A percentile compares a stretch with the other conserved stretches of the same genome.
phyloP scores from a whole-genome alignment of 192 early-diverging fungal genomes.

The Gonapodya sp. region DNA sequence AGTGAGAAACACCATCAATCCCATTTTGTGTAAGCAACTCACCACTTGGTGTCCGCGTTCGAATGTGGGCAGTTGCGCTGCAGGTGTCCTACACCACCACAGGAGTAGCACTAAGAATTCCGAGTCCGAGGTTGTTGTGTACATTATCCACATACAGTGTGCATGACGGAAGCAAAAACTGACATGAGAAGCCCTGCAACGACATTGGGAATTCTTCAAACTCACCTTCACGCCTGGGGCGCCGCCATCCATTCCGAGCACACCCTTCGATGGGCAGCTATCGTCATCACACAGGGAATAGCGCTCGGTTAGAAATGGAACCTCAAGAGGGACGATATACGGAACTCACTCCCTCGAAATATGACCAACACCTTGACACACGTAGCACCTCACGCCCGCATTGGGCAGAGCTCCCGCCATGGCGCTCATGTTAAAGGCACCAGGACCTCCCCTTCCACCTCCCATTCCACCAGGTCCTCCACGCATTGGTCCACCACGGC shows the following conservation, averaged over 20 bases:
- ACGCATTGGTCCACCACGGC: too few relatives aligned
- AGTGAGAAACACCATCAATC: not conserved
- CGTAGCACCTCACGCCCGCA: slow-evolving; percentile 1
- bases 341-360: slow-evolving; percentile 3
- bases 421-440: not conserved
- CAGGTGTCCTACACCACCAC: not conserved
- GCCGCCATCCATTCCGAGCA: not conserved
- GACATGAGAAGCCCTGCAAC: not conserved
- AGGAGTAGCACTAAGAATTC: not conserved
- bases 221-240: not conserved
- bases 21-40: not conserved
- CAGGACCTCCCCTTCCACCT: too few relatives aligned
- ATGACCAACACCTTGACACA: slow-evolving; percentile 4
- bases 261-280: not conserved
- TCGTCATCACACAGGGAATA: too few relatives aligned
- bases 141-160: too few relatives aligned
- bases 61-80: slow-evolving; percentile 3
- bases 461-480: too few relatives aligned
- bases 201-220: not conserved
- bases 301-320: not conserved
- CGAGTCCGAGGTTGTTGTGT: not conserved
- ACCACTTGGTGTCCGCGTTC: not conserved
- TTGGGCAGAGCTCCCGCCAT: not conserved
- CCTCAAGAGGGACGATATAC: not conserved
- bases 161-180: too few relatives aligned